These are phyloP conservation scores for Paramyrothecium sp. DNA, from an alignment of 2,329 filamentous ascomycete species.

Conservation along the genomic window DNA sequence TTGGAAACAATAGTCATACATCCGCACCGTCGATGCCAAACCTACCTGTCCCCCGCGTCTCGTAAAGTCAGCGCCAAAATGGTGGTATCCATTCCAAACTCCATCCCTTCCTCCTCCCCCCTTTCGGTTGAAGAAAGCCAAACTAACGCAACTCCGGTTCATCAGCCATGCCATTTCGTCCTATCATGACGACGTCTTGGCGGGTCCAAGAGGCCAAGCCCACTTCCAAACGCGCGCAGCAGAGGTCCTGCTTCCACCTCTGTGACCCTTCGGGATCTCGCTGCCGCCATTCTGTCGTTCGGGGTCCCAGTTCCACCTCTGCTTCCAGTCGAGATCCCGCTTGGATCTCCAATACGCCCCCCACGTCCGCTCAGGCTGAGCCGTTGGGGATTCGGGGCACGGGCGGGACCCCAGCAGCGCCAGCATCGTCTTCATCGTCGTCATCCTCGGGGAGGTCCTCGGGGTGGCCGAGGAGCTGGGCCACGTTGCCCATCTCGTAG, in stretches of 20 bases:
- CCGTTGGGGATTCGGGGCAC: conserved; percentile 46
- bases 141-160: background rate
- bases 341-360: no score
- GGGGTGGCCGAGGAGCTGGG: conserved; percentile 77
- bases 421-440: conserved; percentile 57
- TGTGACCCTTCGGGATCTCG: no score
- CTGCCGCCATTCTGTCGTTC: no score
- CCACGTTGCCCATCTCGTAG: conserved; percentile 98
- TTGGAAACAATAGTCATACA: background rate
- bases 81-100: background rate
- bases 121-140: no score
- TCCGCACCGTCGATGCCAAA: background rate
- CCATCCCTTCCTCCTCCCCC: no score
- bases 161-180: background rate
- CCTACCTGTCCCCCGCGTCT: background rate
- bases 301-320: no score
- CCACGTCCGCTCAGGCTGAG: conserved; percentile 14
- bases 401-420: conserved; percentile 30
- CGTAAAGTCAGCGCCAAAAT: background rate
- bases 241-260: no score
- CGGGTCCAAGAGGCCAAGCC: background rate
- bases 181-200: background rate
- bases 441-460: conserved; percentile 64
- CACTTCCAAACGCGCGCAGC: background rate
- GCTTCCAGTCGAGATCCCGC: no score